Base-by-base conservation (phyloP, 192 early-diverging fungal genomes). In the Allomyces arbusculus region DNA sequence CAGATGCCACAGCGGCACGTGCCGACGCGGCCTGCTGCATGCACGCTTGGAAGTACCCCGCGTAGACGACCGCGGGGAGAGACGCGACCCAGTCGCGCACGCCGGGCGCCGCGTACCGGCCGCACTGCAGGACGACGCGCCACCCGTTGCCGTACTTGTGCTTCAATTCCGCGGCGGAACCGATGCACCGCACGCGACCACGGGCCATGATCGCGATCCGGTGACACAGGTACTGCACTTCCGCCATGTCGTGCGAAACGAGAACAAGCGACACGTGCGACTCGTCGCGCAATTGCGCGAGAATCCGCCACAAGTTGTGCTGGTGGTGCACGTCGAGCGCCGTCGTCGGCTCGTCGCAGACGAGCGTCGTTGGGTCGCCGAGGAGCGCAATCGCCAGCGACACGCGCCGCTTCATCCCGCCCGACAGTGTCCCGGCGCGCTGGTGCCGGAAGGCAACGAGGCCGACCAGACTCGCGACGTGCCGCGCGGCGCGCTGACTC, bases 401-500 rank as follows among this genome's bases (percentile, higher is more conserved):
- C 61, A 65, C 45, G 61, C 65, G 65, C 61, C 65, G 45, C 24
- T 65, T 65, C 65, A 65, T 65, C 7, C 65, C 65, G 24, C 65
- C 65, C 2, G 25, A 40, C 24, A 61, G 25, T 1, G 65, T 65
- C 61, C n/a, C 33, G 12, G 44, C 65, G 24, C 25, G 16, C 20
- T 58, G 50, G 50, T 14, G 16, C 50, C 12, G 12, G 50, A 58
- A 58, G 4, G 50, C 16, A 20, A 20, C 50, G 16, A 58, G 50
- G 2, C 50, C 50, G 16, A 58, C 50, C 16, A 58, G 50, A 14
- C 20, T 58, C 16, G 50, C 50, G 3, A n/a, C 50, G 3, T 14
- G 16, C 16, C 12, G 12, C 50, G 50, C 50, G 16, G 20, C 50
- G 50, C 12, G 16, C 3, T n/a, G 10, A 3, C 16, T 20, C 5